Evolutionary conservation across 2,329 filamentous ascomycete genomes (phyloP).

Genomic region (Diaporthe humulicola): DNA sequence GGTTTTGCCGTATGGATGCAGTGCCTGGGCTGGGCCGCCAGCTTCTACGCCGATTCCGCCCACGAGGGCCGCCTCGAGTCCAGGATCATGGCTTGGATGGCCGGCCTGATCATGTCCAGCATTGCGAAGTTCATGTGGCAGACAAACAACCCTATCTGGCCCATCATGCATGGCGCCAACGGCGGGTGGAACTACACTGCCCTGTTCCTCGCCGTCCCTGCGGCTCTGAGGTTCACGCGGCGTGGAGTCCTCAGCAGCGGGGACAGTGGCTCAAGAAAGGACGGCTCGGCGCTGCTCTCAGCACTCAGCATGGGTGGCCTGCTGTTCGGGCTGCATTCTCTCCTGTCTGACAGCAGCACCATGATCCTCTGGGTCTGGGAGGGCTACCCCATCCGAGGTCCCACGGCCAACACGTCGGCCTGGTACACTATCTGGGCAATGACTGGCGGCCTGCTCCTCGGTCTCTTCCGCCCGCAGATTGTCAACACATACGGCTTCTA

Average conservation of each 20-base stretch:
- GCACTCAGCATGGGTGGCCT: slow-evolving; percentile 85
- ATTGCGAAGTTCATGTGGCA: slow-evolving; percentile 92
- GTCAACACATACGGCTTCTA: slow-evolving; percentile 85
- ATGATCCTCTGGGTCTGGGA: slow-evolving; percentile 99
- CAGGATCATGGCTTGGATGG: slow-evolving; percentile 82
- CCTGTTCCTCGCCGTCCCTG: slow-evolving; percentile 79
- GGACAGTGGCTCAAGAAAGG: slow-evolving; percentile 55
- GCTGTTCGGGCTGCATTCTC: slow-evolving; percentile 90
- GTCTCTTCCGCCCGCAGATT: slow-evolving; percentile 79
- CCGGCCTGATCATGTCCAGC: slow-evolving; percentile 87
- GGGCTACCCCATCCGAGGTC: slow-evolving; percentile 90
- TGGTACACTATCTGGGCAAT: slow-evolving; percentile 89
- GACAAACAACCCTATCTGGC: slow-evolving; percentile 98
- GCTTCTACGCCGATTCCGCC: slow-evolving; percentile 81
- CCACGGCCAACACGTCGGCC: slow-evolving; percentile 89
- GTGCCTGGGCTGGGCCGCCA: slow-evolving; percentile 87
- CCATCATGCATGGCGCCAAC: slow-evolving; percentile 89
- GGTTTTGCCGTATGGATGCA: slow-evolving; percentile 85
- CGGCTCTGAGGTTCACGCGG: slow-evolving; percentile 82
- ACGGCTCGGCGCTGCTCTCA: slow-evolving; percentile 78
- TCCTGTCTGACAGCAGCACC: slow-evolving; percentile 96
- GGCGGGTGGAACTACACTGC: slow-evolving; percentile 94
- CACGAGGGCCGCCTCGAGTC: slow-evolving; percentile 84
- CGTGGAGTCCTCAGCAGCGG: slow-evolving; percentile 65
- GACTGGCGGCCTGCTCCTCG: slow-evolving; percentile 82